Conservation (phyloP, 805 yeast genomes). For the Ascoidea tarda region DNA sequence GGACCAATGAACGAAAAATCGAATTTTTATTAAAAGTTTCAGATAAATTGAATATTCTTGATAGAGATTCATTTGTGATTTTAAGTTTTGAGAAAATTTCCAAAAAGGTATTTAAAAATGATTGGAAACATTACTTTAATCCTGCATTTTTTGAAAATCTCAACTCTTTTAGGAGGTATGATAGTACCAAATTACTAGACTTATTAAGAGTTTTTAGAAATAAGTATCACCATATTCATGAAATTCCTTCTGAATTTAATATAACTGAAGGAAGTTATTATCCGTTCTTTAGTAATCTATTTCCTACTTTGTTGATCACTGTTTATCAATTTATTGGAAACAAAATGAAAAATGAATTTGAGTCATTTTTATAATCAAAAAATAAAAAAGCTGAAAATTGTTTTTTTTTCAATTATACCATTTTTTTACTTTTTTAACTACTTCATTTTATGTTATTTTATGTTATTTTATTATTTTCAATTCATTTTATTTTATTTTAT, state of each 20-base stretch:
- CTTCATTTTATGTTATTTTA: neutral
- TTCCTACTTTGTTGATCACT: slow-evolving; percentile 70
- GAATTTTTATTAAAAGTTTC: slow-evolving; percentile 80
- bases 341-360: slow-evolving; percentile 43
- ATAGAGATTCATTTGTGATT: slow-evolving; percentile 51
- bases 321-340: slow-evolving; percentile 48
- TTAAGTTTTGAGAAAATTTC: slow-evolving; percentile 33
- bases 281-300: slow-evolving; percentile 54
- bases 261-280: slow-evolving; percentile 69
- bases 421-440: neutral
- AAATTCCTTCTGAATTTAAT: slow-evolving; percentile 57
- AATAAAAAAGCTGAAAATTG: slow-evolving; percentile 16
- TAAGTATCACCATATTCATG: slow-evolving; percentile 90
- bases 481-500: neutral
- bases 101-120: slow-evolving; percentile 32
- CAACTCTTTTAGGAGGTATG: slow-evolving; percentile 85
- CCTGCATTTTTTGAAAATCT: slow-evolving; percentile 62
- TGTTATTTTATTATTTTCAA: neutral
- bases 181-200: slow-evolving; percentile 67
- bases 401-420: slow-evolving; percentile 6
- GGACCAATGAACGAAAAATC: slow-evolving; percentile 61
- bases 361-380: slow-evolving; percentile 16
- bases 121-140: slow-evolving; percentile 70
- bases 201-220: slow-evolving; percentile 80
- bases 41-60: slow-evolving; percentile 80